Base-by-base conservation (phyloP, 768 basidiomycete genomes). In the Suillus spraguei region DNA sequence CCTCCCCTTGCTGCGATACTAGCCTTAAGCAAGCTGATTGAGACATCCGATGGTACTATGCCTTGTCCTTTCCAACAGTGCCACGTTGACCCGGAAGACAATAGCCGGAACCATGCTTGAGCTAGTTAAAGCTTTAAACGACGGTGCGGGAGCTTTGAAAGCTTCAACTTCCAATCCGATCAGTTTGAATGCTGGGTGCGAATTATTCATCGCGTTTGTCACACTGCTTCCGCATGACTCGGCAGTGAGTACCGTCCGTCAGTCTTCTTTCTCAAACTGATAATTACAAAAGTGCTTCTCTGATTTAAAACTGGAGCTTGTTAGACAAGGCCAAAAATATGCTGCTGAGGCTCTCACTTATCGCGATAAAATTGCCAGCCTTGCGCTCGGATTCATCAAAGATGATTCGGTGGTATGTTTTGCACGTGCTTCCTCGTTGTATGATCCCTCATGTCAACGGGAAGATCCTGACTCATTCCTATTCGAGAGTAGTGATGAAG, bases 381-480 rank as follows among this genome's bases (percentile, higher is more conserved):
- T 95, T 24, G 87, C 90, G n/a, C 85, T 94, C 55, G 89, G 89
- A 53, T 99, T 99, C 80, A 93, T 99, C 73, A 91, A 92, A 73
- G 97, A 99, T 71, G 95, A 94, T 74, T 94, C 92, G 9, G 92
- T 94, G 72, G 94, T 90, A 73, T 70, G 83, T 74, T 49, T 71
- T 67, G 63, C 59, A 59, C 65, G 63, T 67, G 66, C 62, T 69
- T 59, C 46, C 61, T 47, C 58, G 38, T 65, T 61, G 54, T 65
- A 20, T 33, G 35, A 39, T 59, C 60, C 59, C 60, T 67, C 66
- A 75, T 64, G 33, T 54, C 36, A 13, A 41, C 62, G 61, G 14
- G 64, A 73, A 98, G 94, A 95, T 99, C 72, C 85, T 99, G 63
- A 98, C 95, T 3, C 97, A 99, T 77, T 95, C 94, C 39, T 96